Conservation (phyloP, 257 asterid species). For the Orobanche coerulescens region DNA sequence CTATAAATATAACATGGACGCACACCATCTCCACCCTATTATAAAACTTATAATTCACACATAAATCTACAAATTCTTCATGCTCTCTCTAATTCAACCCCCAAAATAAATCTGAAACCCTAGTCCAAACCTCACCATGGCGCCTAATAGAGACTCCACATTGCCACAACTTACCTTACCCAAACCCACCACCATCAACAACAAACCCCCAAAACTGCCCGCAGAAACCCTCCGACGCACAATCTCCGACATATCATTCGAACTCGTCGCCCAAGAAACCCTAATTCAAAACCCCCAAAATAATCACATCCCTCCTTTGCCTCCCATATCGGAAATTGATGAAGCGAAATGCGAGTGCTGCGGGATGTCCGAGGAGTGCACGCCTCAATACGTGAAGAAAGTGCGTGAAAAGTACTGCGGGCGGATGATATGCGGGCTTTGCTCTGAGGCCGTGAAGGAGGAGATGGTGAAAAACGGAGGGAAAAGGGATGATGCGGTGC, state of each 20-base stretch:
- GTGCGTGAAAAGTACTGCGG: conserved; percentile 52
- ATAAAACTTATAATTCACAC: not conserved
- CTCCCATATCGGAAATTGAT: conserved; percentile 63
- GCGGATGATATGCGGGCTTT: conserved; percentile 70
- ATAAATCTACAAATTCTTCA: not conserved
- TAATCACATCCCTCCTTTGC: conserved; percentile 2
- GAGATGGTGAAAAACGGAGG: conserved; percentile 85
- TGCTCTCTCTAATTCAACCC: not conserved
- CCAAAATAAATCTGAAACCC: not conserved
- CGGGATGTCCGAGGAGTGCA: conserved; percentile 89
- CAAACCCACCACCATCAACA: conserved; percentile 18
- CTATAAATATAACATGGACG: conserved; percentile 29
- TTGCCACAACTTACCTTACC: conserved; percentile 21
- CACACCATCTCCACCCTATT: not conserved
- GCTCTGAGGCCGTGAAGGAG: conserved; percentile 81
- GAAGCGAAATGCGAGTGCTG: conserved; percentile 94
- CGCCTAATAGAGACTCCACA: conserved; percentile 32
- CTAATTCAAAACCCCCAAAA: conserved; percentile 4
- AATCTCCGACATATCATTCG: conserved; percentile 65
- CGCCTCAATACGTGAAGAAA: conserved; percentile 50
- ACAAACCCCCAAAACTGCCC: conserved; percentile 46
- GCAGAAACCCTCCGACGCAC: conserved; percentile 58
- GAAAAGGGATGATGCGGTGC: conserved; percentile 48
- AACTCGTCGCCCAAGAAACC: conserved; percentile 38
- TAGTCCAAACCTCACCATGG: conserved; percentile 23